Evolutionary conservation across 768 basidiomycete genomes (phyloP), one percentile per base, ranked within the genome.

Genomic region (Boletus huronensis): DNA sequence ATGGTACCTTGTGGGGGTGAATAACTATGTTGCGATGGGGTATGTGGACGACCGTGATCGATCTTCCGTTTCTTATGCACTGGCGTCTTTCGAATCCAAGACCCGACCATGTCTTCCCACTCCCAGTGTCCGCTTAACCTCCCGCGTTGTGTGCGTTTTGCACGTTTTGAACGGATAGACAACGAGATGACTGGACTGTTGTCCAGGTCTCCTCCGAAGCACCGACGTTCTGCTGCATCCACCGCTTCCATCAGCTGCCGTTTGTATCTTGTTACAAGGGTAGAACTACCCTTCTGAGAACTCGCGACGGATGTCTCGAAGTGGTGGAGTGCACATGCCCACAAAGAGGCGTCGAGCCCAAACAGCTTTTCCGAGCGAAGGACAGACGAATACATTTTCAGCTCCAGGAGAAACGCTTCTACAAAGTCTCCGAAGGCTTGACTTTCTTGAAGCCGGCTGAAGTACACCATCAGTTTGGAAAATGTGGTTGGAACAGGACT

Each of bases 201-300:
- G 40, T 49, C 44, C 17, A 40, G 23, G 41, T 48, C 51, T 21
- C 62, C 48, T 28, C 75, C 76, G 35, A 78, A 79, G 53, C 77
- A 81, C 39, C 74, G 71, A 35, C 67, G 61, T 64, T 84, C 82
- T 11, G 81, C 81, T n/a, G 73, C 73, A 26, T 82, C 82, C 17
- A 81, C 75, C 16, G 65, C 60, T 32, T 74, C 73, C 50, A 82
- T 76, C 17, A 83, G 62, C 45, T 72, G 61, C 29, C 63, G 64
- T n/a, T 75, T 74, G 57, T 76, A 74, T 29, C 60, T 58, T 49
- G 69, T 67, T 43, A 76, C 57, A 38, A 68, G 64, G 13, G 58
- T 40, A 41, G 60, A 58, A 42, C 49, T 50, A 38, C 52, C 63
- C 47, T 64, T 64, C 50, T 66, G 63, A 34, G 62, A 46, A 29